Percentiles rank a stretch among this genome's conserved stretches.
phyloP scores from a whole-genome alignment of 2,329 filamentous ascomycete species.

The Graphilbum fragrans region DNA sequence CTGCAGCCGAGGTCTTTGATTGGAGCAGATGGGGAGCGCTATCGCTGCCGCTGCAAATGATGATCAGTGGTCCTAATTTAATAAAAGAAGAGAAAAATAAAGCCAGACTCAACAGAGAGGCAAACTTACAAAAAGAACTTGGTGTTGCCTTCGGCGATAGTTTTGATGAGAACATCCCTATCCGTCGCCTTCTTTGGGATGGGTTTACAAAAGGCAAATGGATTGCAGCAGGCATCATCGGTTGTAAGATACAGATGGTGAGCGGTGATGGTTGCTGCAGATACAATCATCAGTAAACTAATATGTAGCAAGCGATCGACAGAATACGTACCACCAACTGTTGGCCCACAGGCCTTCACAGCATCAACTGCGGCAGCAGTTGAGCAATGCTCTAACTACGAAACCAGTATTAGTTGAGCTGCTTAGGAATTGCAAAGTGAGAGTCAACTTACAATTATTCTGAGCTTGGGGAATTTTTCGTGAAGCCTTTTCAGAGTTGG shows the following conservation, averaged over 20 bases:
- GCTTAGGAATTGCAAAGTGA: not conserved
- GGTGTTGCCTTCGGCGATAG: slow-evolving; percentile 42
- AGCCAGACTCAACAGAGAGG: not conserved
- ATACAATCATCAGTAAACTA: not conserved
- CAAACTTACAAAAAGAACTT: slow-evolving; percentile 49
- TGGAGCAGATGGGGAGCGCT: slow-evolving; percentile 53
- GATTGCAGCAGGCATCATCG: slow-evolving; percentile 12
- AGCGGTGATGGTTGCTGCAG: slow-evolving; percentile 62
- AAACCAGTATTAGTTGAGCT: not conserved
- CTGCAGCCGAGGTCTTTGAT: slow-evolving; percentile 39
- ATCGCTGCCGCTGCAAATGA: slow-evolving; percentile 38
- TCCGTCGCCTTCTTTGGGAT: slow-evolving; percentile 63
- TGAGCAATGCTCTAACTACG: slow-evolving; percentile 61
- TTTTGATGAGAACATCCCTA: slow-evolving; percentile 58
- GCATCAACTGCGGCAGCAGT: slow-evolving; percentile 70
- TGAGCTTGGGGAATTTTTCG: slow-evolving; percentile 58
- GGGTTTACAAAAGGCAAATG: slow-evolving; percentile 45
- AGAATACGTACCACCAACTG: slow-evolving; percentile 42
- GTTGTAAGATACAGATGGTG: slow-evolving; percentile 62
- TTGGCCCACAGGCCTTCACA: slow-evolving; percentile 63
- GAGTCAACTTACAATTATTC: slow-evolving; percentile 32
- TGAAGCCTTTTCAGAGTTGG: slow-evolving; percentile 68
- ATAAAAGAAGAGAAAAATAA: slow-evolving; percentile 14
- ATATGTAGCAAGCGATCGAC: slow-evolving; percentile 12
- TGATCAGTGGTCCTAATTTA: slow-evolving; percentile 12